These are phyloP conservation scores for Sclerospora graminicola DNA, from an alignment of 352 stramenopile genomes.

Conservation along the genomic window DNA sequence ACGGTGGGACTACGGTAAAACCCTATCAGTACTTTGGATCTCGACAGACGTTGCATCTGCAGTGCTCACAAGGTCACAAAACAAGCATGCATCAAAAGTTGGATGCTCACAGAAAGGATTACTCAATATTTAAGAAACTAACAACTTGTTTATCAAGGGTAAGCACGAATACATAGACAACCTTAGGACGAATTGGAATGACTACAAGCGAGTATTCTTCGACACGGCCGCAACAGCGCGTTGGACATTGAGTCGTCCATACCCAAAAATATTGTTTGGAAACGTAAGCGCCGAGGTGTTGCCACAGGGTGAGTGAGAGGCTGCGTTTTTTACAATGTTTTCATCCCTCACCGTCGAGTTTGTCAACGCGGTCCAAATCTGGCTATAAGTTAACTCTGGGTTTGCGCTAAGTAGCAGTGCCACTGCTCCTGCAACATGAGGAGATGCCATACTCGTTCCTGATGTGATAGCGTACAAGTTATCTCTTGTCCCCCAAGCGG, in stretches of 20 bases:
- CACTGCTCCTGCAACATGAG: slow-evolving; percentile 30
- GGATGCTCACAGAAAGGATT: no score
- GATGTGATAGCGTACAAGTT: slow-evolving; percentile 25
- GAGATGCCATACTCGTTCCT: slow-evolving; percentile 39
- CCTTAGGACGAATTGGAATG: no score
- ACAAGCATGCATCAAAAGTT: no score
- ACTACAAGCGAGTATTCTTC: neutral
- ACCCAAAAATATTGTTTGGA: slow-evolving; percentile 26
- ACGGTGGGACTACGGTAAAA: no score
- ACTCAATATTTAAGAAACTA: no score
- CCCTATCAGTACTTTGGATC: no score
- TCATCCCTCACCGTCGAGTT: slow-evolving; percentile 1
- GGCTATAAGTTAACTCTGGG: slow-evolving; percentile 20
- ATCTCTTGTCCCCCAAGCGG: slow-evolving; percentile 26
- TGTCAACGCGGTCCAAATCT: slow-evolving; percentile 14
- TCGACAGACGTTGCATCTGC: no score
- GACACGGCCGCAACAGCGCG: slow-evolving; percentile 2
- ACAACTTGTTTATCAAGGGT: no score
- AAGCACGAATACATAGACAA: no score
- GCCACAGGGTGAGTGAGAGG: slow-evolving; percentile 8
- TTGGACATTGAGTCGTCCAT: slow-evolving; percentile 13
- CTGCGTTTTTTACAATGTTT: slow-evolving; percentile 2
- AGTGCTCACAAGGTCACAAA: no score
- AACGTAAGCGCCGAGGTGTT: slow-evolving; percentile 11
- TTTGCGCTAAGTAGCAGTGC: slow-evolving; percentile 30